Base-by-base conservation (phyloP, 805 yeast species). In the Candida hispaniensis region DNA sequence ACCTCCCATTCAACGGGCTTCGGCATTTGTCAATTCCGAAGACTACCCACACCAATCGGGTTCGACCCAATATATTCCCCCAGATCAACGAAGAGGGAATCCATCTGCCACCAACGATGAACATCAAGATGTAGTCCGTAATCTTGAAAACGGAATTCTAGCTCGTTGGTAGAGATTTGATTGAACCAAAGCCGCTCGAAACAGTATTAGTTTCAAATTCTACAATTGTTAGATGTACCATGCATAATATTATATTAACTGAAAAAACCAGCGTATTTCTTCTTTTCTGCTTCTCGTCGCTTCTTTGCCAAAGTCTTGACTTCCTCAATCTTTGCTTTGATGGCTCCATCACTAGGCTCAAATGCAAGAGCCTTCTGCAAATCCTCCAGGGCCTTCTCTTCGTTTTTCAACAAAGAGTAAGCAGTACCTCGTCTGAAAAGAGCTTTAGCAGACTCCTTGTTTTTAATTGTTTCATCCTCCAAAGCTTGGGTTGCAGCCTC, bases 391-490 rank as follows among this genome's bases (percentile, higher is more conserved):
- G 94, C 93, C 39, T 64, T 68, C 16, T 74, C 82, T 40, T 77
- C 79, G 50, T 81, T 75, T 47, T 75, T 75, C 12, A 67, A 61
- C 10, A 68, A 58, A 41, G 71, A 54, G 49, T 76, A 67, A 1
- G 85, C 94, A 49, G 69, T 61, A 26, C 94, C 96, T 58, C 85
- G 75, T 54, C 96, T 75, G 62, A 78, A 86, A 26, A 71, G 61
- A 0, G 95, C 95, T 60, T 86, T 86, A 7, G 93, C 81, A 52
- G 69, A 70, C 14, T 83, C 73, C 43, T 73, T 70, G 30, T 73
- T 81, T 39, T 75, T 82, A 4, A 74, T 60, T 6, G 36, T 39
- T 16, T 74, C 79, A 16, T 67, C 67, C 26, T 67, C 78, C 25
- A 80, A 61, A 2, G 81, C 94, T 26, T 71, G 70, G 2, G 74